A percentile compares a stretch with the other conserved stretches of the same genome.
These are phyloP conservation scores for Colletotrichum sojae DNA, from an alignment of 2,329 filamentous ascomycete species.

Conservation along the genomic window DNA sequence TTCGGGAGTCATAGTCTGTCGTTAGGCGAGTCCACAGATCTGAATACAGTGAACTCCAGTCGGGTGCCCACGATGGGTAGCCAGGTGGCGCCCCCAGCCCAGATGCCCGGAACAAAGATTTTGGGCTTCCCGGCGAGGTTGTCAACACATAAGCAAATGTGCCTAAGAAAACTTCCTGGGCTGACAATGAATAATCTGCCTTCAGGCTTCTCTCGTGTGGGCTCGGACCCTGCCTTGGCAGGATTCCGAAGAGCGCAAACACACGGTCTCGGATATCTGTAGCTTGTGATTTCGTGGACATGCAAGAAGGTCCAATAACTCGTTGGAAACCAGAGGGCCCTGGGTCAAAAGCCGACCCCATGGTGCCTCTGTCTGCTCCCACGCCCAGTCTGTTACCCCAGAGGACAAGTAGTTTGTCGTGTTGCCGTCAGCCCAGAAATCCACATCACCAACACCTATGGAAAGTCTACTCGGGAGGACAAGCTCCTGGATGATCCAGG, in stretches of 20 bases:
- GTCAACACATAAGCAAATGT: neutral
- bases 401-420: neutral
- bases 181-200: slow-evolving; percentile 1
- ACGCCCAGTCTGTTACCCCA: neutral
- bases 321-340: neutral
- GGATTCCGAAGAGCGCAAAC: neutral
- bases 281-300: neutral
- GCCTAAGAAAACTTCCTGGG: neutral
- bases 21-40: too few relatives aligned
- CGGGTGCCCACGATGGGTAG: neutral
- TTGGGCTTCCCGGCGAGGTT: neutral
- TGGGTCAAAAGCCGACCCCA: neutral
- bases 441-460: neutral
- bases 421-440: slow-evolving; percentile 7
- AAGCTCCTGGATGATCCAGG: slow-evolving; percentile 20
- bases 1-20: too few relatives aligned
- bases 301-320: neutral
- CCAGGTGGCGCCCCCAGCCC: neutral
- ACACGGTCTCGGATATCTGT: slow-evolving; percentile 26
- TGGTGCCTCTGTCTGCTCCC: neutral
- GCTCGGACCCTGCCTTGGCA: neutral
- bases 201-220: too few relatives aligned
- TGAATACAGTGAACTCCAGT: neutral
- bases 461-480: neutral
- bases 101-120: neutral